phyloP scores from a whole-genome alignment of 2,329 filamentous ascomycete species.

The Pseudonectria buxi region DNA sequence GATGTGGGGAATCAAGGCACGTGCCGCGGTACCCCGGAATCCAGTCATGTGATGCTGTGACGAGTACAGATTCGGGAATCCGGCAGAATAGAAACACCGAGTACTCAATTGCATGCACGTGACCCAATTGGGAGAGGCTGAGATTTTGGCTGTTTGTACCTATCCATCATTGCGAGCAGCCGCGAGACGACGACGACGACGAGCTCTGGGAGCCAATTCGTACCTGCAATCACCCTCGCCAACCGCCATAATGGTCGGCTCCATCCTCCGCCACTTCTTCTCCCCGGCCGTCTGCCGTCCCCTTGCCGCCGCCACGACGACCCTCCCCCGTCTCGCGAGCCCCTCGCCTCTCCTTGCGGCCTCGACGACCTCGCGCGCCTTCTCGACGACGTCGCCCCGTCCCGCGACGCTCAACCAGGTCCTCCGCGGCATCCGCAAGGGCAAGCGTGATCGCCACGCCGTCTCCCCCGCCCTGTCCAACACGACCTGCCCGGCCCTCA shows the following conservation, averaged over 20 bases:
- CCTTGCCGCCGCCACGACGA: conserved; percentile 13
- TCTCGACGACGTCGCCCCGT: conserved; percentile 51
- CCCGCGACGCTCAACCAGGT: conserved; percentile 68
- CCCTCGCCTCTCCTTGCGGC: no score
- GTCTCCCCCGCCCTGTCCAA: conserved; percentile 76
- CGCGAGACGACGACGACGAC: not conserved
- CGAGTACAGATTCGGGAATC: not conserved
- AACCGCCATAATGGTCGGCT: conserved; percentile 26
- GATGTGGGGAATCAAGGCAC: conserved; percentile 2
- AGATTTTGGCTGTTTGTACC: conserved; percentile 19
- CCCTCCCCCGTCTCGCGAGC: conserved; percentile 28
- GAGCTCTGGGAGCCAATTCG: conserved; percentile 10
- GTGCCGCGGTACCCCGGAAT: no score
- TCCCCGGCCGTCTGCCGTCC: conserved; percentile 24
- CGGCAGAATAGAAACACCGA: conserved; percentile 12
- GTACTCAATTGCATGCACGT: conserved; percentile 6
- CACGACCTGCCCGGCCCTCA: conserved; percentile 69
- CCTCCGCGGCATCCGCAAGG: conserved; percentile 66
- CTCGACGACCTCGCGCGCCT: conserved; percentile 39
- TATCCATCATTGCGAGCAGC: conserved; percentile 3
- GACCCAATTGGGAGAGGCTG: conserved; percentile 12
- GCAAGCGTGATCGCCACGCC: conserved; percentile 75
- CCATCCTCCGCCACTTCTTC: conserved; percentile 30
- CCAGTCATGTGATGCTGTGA: no score
- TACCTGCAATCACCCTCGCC: conserved; percentile 19